phyloP scores from a whole-genome alignment of 2,329 filamentous ascomycete genomes.

The Beauveria varroae region DNA sequence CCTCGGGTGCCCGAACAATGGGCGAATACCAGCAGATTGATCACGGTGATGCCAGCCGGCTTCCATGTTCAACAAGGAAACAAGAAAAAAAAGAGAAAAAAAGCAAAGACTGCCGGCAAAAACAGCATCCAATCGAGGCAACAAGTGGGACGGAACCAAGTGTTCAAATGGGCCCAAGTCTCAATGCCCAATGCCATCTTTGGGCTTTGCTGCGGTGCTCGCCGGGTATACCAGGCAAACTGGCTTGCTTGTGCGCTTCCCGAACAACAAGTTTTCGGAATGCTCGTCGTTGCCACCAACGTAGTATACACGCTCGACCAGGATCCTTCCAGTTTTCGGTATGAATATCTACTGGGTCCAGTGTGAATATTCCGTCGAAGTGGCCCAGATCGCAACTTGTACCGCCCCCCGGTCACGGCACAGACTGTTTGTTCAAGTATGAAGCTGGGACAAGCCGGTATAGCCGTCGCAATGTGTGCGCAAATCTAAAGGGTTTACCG shows the following conservation, averaged over 20 bases:
- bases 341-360: background rate
- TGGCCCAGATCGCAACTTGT: slow-evolving; percentile 3
- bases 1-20: too few relatives aligned
- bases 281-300: too few relatives aligned
- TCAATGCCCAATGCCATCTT: background rate
- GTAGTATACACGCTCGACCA: too few relatives aligned
- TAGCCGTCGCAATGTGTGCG: background rate
- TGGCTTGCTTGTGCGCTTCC: background rate
- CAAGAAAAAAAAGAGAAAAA: background rate
- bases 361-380: background rate
- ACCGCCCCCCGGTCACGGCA: background rate
- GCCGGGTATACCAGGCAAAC: background rate
- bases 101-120: background rate
- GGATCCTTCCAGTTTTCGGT: too few relatives aligned
- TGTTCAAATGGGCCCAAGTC: background rate
- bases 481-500: background rate
- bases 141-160: slow-evolving; percentile 2
- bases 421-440: background rate
- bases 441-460: background rate
- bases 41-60: background rate
- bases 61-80: background rate
- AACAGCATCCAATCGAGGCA: background rate
- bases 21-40: background rate
- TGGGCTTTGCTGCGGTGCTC: background rate
- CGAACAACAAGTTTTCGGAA: background rate